Conservation (phyloP, 192 early-diverging fungal genomes). For the Coemansia sp. region DNA sequence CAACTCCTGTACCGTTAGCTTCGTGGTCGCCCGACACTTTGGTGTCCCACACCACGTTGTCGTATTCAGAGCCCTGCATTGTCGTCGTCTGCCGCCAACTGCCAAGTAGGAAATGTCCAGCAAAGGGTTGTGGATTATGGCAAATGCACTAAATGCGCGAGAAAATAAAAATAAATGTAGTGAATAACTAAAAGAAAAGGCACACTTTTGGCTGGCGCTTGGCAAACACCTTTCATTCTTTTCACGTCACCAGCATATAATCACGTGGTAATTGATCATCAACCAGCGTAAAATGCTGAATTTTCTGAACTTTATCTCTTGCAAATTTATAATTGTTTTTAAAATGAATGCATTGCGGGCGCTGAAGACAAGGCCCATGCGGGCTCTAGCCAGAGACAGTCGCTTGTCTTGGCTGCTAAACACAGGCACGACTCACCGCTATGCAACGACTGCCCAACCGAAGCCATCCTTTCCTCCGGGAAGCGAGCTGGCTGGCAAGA, state of each 20-base stretch:
- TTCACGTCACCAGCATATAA: not conserved
- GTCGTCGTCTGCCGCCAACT: not conserved
- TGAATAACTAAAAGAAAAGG: constrained; percentile 4
- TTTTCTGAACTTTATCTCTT: constrained; percentile 2
- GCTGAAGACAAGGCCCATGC: not conserved
- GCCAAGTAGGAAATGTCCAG: not conserved
- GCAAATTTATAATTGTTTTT: not conserved
- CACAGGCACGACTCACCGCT: not conserved
- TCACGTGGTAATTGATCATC: constrained; percentile 1
- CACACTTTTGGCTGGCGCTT: not conserved
- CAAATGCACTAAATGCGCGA: constrained; percentile 3
- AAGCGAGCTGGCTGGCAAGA: constrained; percentile 45
- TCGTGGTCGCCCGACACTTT: constrained; percentile 29
- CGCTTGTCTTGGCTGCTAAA: not conserved
- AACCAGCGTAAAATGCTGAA: not conserved
- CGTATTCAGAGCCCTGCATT: constrained; percentile 53
- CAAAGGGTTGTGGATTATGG: not conserved
- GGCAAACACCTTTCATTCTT: not conserved
- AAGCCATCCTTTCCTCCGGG: constrained; percentile 16
- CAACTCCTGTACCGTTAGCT: constrained; percentile 7
- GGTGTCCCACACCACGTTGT: constrained; percentile 55
- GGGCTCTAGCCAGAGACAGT: not conserved
- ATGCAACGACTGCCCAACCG: not conserved
- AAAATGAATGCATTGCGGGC: constrained; percentile 2
- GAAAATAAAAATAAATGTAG: not conserved